Evolutionary conservation across 768 basidiomycete species (phyloP), one percentile per base, ranked within the genome.

Genomic region (Psilocybe subaeruginosa): DNA sequence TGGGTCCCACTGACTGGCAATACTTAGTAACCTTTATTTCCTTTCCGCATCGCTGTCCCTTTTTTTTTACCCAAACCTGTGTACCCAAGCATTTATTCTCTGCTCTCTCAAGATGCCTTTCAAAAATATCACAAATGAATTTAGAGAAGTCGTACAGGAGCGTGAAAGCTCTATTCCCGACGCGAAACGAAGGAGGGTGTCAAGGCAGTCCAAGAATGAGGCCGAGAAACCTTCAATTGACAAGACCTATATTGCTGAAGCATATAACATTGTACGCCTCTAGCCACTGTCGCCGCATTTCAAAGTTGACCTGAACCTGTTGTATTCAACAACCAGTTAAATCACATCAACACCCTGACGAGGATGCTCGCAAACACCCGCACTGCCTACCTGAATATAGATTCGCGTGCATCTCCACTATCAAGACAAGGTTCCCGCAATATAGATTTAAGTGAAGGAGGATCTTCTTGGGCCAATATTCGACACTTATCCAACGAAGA

Each of bases 401-500:
- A 92, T 74, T 73, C 88, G 12, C 80, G 85, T 60, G 67, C 72
- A 57, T 74, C 80, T n/a, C 82, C 86, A 11, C 72, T 83, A 49
- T 74, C 79, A 19, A 84, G 86, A 30, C 85, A 85, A 67, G 70
- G 79, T 14, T 74, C 75, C 43, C 81, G 83, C 47, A 82, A 72
- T 47, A 75, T 92, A 57, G 88, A 93, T 76, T 69, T 92, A 11
- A 74, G 69, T 49, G 70, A 69, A 41, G 76, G 70, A 23, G 77
- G 77, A 55, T 71, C 82, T 50, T 77, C 80, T 48, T 92, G 90
- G 90, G 73, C 81, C 16, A 82, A 83, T 55, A 78, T 93, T 54
- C 85, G 84, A 63, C 78, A 89, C 68, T 82, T 99, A 5, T 87
- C 87, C 8, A 95, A 98, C 70, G 87, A 93, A 64, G 96, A 99